A percentile compares a stretch with the other conserved stretches of the same genome.
phyloP scores from a whole-genome alignment of 257 asterid genomes.

The Jacaranda mimosifolia region DNA sequence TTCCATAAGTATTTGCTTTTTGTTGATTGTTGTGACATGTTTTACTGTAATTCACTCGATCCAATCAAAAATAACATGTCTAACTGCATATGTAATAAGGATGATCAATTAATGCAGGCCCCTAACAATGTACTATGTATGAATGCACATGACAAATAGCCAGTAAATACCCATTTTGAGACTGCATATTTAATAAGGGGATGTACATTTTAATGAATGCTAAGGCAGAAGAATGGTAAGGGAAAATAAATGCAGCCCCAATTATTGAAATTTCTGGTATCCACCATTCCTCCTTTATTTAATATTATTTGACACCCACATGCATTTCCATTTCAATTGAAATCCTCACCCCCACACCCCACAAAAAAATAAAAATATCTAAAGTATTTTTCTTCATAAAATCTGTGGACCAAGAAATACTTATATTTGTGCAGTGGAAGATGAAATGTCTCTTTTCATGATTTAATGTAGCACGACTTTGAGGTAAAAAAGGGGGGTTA shows the following conservation, averaged over 20 bases:
- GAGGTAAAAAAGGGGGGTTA: too few species aligned
- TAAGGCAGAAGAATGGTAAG: constrained; percentile 33
- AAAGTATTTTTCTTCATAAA: constrained; percentile 19
- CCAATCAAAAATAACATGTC: background rate
- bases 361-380: background rate
- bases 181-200: constrained; percentile 37
- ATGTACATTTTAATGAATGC: constrained; percentile 46
- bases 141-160: constrained; percentile 36
- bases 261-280: constrained; percentile 40
- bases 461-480: constrained; percentile 40
- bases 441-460: constrained; percentile 48
- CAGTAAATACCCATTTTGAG: constrained; percentile 33
- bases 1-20: background rate
- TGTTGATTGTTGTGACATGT: background rate
- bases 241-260: constrained; percentile 44
- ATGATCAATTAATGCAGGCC: constrained; percentile 25
- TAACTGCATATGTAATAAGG: background rate
- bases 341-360: too few species aligned
- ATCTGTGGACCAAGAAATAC: constrained; percentile 45
- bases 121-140: constrained; percentile 36
- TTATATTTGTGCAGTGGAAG: constrained; percentile 39
- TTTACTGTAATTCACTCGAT: too few species aligned
- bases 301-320: constrained; percentile 28
- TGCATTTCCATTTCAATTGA: background rate
- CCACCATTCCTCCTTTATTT: constrained; percentile 37